phyloP scores from a whole-genome alignment of 2,329 filamentous ascomycete species.

The Amesomyces nigricolor region DNA sequence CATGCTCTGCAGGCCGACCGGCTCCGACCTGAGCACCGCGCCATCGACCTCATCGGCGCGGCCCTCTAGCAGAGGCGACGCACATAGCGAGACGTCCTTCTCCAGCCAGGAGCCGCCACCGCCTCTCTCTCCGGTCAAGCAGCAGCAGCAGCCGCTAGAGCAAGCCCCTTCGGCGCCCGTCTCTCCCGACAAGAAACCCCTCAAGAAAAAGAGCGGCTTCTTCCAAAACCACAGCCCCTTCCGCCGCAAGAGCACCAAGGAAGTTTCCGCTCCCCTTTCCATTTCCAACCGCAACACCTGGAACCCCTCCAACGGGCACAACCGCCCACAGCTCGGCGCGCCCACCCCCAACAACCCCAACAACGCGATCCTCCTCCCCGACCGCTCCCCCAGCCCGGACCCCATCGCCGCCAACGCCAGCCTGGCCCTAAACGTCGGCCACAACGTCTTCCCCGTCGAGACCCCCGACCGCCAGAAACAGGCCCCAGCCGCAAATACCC shows the following conservation, averaged over 20 bases:
- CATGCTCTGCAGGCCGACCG: slow-evolving; percentile 69
- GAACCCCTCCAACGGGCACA: slow-evolving; percentile 38
- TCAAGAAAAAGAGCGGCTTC: slow-evolving; percentile 73
- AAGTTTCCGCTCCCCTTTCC: slow-evolving; percentile 34
- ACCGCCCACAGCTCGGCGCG: slow-evolving; percentile 18
- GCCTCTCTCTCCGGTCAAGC: slow-evolving; percentile 64
- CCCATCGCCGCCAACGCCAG: slow-evolving; percentile 88
- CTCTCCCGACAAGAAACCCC: slow-evolving; percentile 59
- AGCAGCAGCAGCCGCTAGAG: slow-evolving; percentile 45
- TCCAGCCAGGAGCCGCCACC: slow-evolving; percentile 71
- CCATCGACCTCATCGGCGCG: slow-evolving; percentile 56
- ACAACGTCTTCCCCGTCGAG: slow-evolving; percentile 92
- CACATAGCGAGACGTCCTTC: slow-evolving; percentile 85
- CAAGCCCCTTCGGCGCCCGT: slow-evolving; percentile 32
- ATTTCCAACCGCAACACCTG: slow-evolving; percentile 52
- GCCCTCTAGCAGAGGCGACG: slow-evolving; percentile 72
- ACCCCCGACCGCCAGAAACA: slow-evolving; percentile 61
- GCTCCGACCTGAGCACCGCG: slow-evolving; percentile 34
- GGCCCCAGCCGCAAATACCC: slow-evolving; percentile 34
- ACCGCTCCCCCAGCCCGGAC: slow-evolving; percentile 62
- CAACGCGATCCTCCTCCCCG: slow-evolving; percentile 34
- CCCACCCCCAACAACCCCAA: slow-evolving; percentile 23
- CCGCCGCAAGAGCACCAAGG: slow-evolving; percentile 83
- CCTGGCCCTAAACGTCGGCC: slow-evolving; percentile 87
- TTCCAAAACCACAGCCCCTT: slow-evolving; percentile 93